A percentile compares a stretch with the other conserved stretches of the same genome.
phyloP scores from a whole-genome alignment of 2,329 filamentous ascomycete genomes.

The Trichoderma cornu-damae region DNA sequence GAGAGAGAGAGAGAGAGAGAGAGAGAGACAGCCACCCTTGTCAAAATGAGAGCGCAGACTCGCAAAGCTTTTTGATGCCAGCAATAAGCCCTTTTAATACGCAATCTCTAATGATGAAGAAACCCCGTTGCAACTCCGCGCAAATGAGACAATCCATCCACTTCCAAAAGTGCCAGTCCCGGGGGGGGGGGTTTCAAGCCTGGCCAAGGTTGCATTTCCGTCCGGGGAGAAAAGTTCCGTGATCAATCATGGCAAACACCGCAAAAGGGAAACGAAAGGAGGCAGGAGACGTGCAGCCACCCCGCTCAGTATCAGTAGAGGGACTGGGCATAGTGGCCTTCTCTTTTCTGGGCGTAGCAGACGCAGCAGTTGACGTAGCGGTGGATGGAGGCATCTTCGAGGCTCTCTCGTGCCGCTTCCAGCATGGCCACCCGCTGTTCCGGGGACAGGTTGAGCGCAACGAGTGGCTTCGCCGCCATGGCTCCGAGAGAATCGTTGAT shows the following conservation, averaged over 20 bases:
- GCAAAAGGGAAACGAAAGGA: neutral
- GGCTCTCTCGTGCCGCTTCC: slow-evolving; percentile 29
- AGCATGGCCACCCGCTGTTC: slow-evolving; percentile 34
- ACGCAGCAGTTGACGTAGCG: slow-evolving; percentile 42
- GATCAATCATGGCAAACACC: slow-evolving; percentile 3
- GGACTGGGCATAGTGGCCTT: neutral
- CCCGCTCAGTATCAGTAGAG: neutral
- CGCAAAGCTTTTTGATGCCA: slow-evolving; percentile 14
- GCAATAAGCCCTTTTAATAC: slow-evolving; percentile 6
- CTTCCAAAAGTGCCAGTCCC: neutral
- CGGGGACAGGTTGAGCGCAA: slow-evolving; percentile 33
- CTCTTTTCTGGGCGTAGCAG: slow-evolving; percentile 40
- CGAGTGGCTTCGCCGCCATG: slow-evolving; percentile 39
- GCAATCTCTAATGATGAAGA: slow-evolving; percentile 5
- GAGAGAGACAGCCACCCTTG: neutral
- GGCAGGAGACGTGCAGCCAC: neutral
- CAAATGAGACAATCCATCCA: neutral
- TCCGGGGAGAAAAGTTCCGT: neutral
- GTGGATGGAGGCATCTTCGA: slow-evolving; percentile 36
- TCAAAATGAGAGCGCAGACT: slow-evolving; percentile 4
- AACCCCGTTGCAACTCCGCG: slow-evolving; percentile 3
- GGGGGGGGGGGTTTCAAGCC: neutral
- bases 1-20: neutral
- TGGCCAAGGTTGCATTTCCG: neutral
- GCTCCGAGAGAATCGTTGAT: slow-evolving; percentile 40